Evolutionary conservation across 2,329 filamentous ascomycete species (phyloP).

Genomic region (Xylaria digitata): DNA sequence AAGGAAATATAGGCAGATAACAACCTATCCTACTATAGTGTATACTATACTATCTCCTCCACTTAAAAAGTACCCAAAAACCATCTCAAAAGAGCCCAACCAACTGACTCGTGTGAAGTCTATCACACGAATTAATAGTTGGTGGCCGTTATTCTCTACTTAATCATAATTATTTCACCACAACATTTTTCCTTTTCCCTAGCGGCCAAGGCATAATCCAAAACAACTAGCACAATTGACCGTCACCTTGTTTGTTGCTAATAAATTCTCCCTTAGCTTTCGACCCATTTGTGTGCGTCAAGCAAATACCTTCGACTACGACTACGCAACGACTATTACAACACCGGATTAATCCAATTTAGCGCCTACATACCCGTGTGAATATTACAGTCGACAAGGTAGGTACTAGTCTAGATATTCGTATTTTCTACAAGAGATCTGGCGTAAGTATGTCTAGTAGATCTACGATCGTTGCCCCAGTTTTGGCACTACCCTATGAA

Average conservation of each 20-base stretch:
- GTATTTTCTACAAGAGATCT: constrained; percentile 7
- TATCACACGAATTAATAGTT: neutral
- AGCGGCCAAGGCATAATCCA: neutral
- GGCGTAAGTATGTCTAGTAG: constrained; percentile 13
- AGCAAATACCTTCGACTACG: no score
- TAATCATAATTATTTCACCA: neutral
- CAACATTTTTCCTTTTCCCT: neutral
- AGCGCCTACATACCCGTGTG: neutral
- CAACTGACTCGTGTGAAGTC: neutral
- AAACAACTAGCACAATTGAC: constrained; percentile 1
- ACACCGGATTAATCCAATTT: neutral
- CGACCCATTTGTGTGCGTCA: neutral
- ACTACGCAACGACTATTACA: neutral
- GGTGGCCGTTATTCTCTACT: neutral
- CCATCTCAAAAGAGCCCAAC: constrained; percentile 9
- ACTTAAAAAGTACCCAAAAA: neutral
- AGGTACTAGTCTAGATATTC: neutral
- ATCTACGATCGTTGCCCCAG: constrained; percentile 25
- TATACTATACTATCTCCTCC: constrained; percentile 8
- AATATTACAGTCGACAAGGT: neutral
- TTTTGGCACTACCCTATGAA: constrained; percentile 22
- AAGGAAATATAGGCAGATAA: constrained; percentile 16
- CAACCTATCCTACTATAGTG: neutral
- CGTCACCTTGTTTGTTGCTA: neutral
- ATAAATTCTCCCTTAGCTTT: neutral